Conservation (phyloP, 2,329 filamentous ascomycete species). For the Pseudopithomyces chartarum region DNA sequence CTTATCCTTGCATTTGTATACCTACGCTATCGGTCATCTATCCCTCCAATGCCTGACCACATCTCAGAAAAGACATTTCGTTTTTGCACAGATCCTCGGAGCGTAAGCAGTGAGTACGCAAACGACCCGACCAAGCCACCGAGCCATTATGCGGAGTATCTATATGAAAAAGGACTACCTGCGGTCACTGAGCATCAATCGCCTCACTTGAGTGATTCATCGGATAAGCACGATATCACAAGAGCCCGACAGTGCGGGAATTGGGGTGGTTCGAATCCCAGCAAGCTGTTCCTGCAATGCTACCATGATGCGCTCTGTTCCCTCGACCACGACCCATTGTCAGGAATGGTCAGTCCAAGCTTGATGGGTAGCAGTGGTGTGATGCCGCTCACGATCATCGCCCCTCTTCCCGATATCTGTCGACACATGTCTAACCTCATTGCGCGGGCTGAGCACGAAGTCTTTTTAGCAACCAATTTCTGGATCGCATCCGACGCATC, state of each 20-base stretch:
- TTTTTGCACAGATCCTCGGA: conserved; percentile 64
- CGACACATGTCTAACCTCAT: conserved; percentile 78
- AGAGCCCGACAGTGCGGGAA: conserved; percentile 66
- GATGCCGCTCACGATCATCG: conserved; percentile 71
- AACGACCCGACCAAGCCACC: conserved; percentile 59
- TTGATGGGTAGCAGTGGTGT: conserved; percentile 66
- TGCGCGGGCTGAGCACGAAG: conserved; percentile 71
- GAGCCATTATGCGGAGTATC: conserved; percentile 58
- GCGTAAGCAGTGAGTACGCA: conserved; percentile 60
- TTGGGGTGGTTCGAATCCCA: conserved; percentile 68
- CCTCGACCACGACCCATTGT: conserved; percentile 57
- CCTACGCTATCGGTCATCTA: not conserved
- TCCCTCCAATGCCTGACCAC: conserved; percentile 16
- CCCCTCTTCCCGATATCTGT: conserved; percentile 70
- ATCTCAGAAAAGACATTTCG: conserved; percentile 52
- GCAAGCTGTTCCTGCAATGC: conserved; percentile 69
- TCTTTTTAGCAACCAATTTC: conserved; percentile 76
- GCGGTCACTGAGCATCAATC: conserved; percentile 29
- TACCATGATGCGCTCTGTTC: conserved; percentile 68
- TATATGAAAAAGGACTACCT: conserved; percentile 54
- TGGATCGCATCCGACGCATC: conserved; percentile 74
- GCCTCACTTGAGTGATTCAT: conserved; percentile 16
- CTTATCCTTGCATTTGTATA: not conserved
- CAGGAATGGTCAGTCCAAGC: conserved; percentile 62
- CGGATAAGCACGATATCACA: conserved; percentile 53